phyloP scores from a whole-genome alignment of 2,329 filamentous ascomycete genomes.

The Moelleriella libera region DNA sequence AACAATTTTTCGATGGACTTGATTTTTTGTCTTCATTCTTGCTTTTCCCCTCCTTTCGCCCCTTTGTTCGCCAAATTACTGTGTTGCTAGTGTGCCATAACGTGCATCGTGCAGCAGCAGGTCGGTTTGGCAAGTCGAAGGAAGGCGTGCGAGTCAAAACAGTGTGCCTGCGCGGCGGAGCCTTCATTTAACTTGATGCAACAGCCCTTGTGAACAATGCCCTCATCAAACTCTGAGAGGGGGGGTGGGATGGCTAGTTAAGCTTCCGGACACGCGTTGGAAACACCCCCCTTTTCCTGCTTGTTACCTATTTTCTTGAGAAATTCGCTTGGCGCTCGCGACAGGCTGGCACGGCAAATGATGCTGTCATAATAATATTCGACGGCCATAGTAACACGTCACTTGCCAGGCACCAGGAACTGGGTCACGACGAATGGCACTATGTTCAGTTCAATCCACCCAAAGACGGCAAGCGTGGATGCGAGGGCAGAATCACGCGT shows the following conservation, averaged over 20 bases:
- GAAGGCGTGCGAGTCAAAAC: neutral
- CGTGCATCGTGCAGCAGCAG: neutral
- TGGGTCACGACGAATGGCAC: too few species aligned
- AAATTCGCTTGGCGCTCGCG: neutral
- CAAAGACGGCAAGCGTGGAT: too few species aligned
- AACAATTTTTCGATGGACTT: neutral
- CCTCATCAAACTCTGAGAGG: neutral
- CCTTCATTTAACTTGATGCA: constrained; percentile 1
- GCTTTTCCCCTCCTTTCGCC: neutral
- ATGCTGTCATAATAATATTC: neutral
- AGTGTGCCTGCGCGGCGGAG: neutral
- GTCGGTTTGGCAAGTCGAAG: neutral
- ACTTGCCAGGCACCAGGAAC: too few species aligned
- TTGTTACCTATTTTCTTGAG: neutral
- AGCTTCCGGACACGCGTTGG: neutral
- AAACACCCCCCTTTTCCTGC: neutral
- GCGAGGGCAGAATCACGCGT: too few species aligned
- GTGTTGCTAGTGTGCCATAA: neutral
- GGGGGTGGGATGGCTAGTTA: neutral
- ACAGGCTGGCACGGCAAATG: neutral
- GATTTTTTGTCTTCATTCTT: neutral
- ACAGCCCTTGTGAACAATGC: neutral
- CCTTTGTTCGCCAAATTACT: neutral
- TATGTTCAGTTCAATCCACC: too few species aligned
- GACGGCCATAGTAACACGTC: too few species aligned